These are phyloP conservation scores for Botrytis hyacinthi DNA, from an alignment of 2,329 filamentous ascomycete species.

Conservation along the genomic window DNA sequence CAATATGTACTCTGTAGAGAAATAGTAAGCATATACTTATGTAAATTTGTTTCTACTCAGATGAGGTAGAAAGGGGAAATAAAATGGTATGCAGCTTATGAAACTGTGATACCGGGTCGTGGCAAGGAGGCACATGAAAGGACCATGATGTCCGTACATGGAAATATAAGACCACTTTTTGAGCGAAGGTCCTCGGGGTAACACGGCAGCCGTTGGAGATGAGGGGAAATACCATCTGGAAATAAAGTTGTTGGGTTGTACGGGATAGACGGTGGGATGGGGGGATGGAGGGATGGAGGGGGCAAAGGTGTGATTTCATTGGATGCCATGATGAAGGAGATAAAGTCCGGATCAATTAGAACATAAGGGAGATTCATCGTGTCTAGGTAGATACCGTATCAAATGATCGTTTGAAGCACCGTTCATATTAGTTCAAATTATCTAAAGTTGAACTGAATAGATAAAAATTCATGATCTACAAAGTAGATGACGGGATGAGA, in stretches of 20 bases:
- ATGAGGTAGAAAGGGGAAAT: not conserved
- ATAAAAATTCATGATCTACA: not conserved
- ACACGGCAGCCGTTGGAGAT: conserved; percentile 21
- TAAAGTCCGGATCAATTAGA: not conserved
- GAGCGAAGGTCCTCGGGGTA: conserved; percentile 2
- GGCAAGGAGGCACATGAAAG: conserved; percentile 10
- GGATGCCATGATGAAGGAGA: not conserved
- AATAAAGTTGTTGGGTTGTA: conserved; percentile 4
- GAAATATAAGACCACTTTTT: conserved; percentile 13
- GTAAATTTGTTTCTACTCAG: not conserved
- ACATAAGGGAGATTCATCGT: not conserved
- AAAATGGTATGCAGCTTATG: conserved; percentile 13
- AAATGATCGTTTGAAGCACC: not conserved
- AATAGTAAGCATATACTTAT: not conserved
- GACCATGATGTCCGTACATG: not conserved
- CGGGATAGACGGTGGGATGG: not conserved
- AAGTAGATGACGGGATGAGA: not conserved
- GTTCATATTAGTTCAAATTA: too few relatives aligned
- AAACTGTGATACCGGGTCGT: conserved; percentile 15
- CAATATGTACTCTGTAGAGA: not conserved
- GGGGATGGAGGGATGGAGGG: too few relatives aligned
- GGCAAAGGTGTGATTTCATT: not conserved
- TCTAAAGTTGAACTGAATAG: not conserved
- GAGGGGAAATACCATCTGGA: conserved; percentile 12
- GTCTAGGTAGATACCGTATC: not conserved